Evolutionary conservation across 148 eudicot genomes (phyloP), one percentile per base, ranked within the genome.

Genomic region (Dysphania ambrosioides): DNA sequence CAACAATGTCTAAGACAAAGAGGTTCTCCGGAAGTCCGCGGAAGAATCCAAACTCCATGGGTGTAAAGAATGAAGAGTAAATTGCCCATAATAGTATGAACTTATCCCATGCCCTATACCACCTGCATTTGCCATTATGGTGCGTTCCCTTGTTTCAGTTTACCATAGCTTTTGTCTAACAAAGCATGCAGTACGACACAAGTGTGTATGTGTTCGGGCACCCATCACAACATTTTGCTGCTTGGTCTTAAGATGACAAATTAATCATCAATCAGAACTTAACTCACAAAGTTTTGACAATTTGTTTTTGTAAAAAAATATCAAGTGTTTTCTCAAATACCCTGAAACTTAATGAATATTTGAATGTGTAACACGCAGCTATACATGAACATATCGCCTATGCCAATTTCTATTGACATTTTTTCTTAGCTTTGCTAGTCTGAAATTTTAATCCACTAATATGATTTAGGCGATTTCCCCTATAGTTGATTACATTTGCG

Each of bases 11-110:
- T 38, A 92, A 64, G 38, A 92, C n/a, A 78, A 92, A 90, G 58
- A 92, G 85, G 35, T 86, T 87, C 74, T 75, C 57, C 0, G 97
- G 99, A 60, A 95, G 83, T 66, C 99, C 99, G 29, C 94, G 81
- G 79, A 89, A 95, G 86, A 95, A 95, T 30, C 91, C 99, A 23
- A 92, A 95, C 90, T 95, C 99, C 88, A 95, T 72, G 30, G 99
- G 99, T 34, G 99, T 92, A 78, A 92, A 93, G 84, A 87, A 86
- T 8, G 96, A 89, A 11, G 96, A 90, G 77, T 93, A 93, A 36
- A 93, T 31, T 34, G 98, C 98, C 93, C 93, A 93, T 36, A 86
- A 6, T 40, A 90, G 71, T 72, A 95, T 95, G 82, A 95, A 78
- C 55, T 86, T 86, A 36, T 85, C 87, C 99, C 99, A 95, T 47